Conservation (phyloP, 2,329 filamentous ascomycete genomes). For the Neofusicoccum cordaticola region DNA sequence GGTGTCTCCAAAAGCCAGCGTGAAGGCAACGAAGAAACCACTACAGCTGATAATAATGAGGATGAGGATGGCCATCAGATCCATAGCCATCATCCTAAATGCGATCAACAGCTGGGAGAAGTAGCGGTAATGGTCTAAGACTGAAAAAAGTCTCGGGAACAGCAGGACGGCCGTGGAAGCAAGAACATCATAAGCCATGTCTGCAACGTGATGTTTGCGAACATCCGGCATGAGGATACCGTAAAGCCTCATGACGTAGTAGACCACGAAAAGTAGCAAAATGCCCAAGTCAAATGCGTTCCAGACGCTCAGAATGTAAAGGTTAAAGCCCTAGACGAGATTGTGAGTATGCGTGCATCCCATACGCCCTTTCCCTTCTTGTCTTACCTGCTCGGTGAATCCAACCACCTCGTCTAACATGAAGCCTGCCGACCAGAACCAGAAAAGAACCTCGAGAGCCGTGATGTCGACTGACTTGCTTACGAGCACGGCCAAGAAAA, state of each 20-base stretch:
- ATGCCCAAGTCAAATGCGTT: constrained; percentile 94
- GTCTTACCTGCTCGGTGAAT: constrained; percentile 66
- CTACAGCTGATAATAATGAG: constrained; percentile 85
- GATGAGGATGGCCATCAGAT: constrained; percentile 79
- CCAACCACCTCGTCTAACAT: constrained; percentile 96
- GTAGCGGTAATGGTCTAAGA: constrained; percentile 92
- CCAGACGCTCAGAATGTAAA: constrained; percentile 98
- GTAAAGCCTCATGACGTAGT: constrained; percentile 86
- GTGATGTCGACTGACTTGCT: constrained; percentile 78
- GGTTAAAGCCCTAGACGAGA: constrained; percentile 72
- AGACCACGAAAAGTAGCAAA: constrained; percentile 76
- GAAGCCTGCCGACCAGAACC: constrained; percentile 96
- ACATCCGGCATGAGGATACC: constrained; percentile 79
- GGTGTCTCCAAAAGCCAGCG: constrained; percentile 69
- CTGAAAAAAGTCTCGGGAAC: constrained; percentile 85
- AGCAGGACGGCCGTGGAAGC: constrained; percentile 87
- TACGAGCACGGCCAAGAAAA: constrained; percentile 80
- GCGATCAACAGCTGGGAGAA: constrained; percentile 93
- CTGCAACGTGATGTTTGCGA: constrained; percentile 65
- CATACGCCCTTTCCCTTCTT: too few relatives aligned
- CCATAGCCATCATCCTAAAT: constrained; percentile 89
- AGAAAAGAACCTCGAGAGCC: constrained; percentile 81
- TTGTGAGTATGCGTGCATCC: not conserved
- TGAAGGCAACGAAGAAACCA: constrained; percentile 94
- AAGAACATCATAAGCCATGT: constrained; percentile 89